Conservation (phyloP, 345 rosid genomes). For the Hirschfeldia incana region DNA sequence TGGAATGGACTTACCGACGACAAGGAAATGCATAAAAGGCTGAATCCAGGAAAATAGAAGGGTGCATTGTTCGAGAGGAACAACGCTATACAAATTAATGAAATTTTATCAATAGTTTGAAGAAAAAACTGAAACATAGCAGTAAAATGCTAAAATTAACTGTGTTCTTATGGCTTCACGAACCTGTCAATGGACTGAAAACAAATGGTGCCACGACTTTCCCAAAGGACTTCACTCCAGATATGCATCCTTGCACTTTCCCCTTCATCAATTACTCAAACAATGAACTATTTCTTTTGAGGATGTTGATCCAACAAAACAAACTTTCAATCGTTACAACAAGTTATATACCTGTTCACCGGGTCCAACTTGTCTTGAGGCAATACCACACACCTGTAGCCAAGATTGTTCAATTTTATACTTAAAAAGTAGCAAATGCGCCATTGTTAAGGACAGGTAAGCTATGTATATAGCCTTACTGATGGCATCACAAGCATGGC, state of each 20-base stretch:
- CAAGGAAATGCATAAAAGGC: constrained; percentile 62
- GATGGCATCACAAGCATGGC: constrained; percentile 53
- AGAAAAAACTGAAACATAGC: neutral
- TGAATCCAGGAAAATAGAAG: constrained; percentile 84
- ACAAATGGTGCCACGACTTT: constrained; percentile 72
- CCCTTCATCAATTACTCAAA: constrained; percentile 52
- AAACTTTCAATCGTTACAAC: neutral
- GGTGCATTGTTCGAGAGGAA: constrained; percentile 81
- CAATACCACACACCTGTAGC: constrained; percentile 55
- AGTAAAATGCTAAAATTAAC: neutral
- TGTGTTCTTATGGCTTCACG: neutral
- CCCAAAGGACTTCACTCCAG: constrained; percentile 70
- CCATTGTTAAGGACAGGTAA: neutral
- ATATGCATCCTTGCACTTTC: constrained; percentile 88
- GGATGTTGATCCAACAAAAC: neutral
- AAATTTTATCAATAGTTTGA: neutral
- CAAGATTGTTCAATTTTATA: neutral
- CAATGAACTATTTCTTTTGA: neutral
- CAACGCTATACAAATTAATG: constrained; percentile 49
- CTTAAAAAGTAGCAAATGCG: neutral
- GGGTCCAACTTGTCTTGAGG: constrained; percentile 78
- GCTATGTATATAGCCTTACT: constrained; percentile 45
- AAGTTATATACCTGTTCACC: constrained; percentile 62
- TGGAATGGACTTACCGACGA: constrained; percentile 47
- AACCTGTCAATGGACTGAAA: constrained; percentile 90